Percentiles rank a stretch among this genome's conserved stretches.
Evolutionary conservation across 495 filamentous ascomycete species (phyloP).

Genomic region (Talaromyces nanjingensis): DNA sequence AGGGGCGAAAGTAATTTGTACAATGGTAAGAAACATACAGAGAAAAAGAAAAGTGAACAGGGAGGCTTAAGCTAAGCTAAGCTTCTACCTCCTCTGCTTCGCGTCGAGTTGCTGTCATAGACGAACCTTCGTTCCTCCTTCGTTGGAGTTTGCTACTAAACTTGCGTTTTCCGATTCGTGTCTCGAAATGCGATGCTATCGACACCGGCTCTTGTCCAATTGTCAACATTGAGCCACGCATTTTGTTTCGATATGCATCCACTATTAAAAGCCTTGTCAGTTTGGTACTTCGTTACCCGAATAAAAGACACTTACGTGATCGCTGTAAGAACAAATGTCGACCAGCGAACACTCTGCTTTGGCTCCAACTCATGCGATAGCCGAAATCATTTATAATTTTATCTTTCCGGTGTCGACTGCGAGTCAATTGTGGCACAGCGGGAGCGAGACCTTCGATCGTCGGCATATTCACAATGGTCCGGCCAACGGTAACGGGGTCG

Average conservation of each 20-base stretch:
- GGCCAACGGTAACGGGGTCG: constrained; percentile 38
- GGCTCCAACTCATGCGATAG: constrained; percentile 92
- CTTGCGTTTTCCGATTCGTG: constrained; percentile 75
- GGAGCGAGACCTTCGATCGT: constrained; percentile 72
- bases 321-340: constrained; percentile 85
- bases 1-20: neutral
- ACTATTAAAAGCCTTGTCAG: constrained; percentile 45
- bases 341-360: constrained; percentile 79
- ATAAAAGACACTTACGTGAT: constrained; percentile 64
- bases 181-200: constrained; percentile 81
- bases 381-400: constrained; percentile 84
- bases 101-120: constrained; percentile 17
- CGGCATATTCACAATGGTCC: constrained; percentile 56
- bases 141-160: constrained; percentile 58
- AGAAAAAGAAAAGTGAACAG: neutral
- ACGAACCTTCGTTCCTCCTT: neutral
- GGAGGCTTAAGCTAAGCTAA: constrained; percentile 9
- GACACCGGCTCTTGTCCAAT: constrained; percentile 63
- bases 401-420: constrained; percentile 64
- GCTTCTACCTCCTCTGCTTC: constrained; percentile 39
- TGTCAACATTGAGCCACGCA: constrained; percentile 68
- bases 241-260: constrained; percentile 92
- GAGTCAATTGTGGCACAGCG: constrained; percentile 64
- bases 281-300: neutral
- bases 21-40: neutral